phyloP scores from a whole-genome alignment of 2,329 filamentous ascomycete genomes.

The Arthroderma uncinatum region DNA sequence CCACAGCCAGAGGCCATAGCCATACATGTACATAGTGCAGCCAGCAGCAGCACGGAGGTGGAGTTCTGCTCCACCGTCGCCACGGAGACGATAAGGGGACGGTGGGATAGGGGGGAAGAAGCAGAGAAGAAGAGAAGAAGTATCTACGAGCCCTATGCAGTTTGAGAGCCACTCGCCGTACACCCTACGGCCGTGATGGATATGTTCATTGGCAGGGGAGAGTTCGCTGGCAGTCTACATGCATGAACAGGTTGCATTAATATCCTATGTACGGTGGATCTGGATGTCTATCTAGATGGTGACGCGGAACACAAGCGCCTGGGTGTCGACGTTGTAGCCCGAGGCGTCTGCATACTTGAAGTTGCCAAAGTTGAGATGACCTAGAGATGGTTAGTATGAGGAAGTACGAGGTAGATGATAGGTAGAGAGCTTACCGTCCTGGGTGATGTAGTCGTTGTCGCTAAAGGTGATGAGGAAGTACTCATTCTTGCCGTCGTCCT shows the following conservation, averaged over 20 bases:
- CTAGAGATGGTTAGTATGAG: constrained; percentile 23
- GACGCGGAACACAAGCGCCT: constrained; percentile 48
- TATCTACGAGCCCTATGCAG: not conserved
- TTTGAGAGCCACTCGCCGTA: not conserved
- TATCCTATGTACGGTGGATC: not conserved
- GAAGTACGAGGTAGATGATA: not conserved
- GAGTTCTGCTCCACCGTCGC: no score
- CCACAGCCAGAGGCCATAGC: not conserved
- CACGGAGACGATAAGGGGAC: no score
- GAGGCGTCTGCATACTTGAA: constrained; percentile 46
- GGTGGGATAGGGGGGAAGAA: no score
- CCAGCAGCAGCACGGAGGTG: no score
- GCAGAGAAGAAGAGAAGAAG: not conserved
- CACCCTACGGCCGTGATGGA: not conserved
- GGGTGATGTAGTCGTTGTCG: constrained; percentile 67
- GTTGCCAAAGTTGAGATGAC: constrained; percentile 47
- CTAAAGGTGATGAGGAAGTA: constrained; percentile 58
- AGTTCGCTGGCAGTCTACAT: no score
- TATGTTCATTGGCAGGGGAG: no score
- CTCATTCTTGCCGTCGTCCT: constrained; percentile 39
- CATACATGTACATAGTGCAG: no score
- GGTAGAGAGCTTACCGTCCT: constrained; percentile 42
- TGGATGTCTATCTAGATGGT: constrained; percentile 8
- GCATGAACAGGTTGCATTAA: no score
- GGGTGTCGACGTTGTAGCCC: constrained; percentile 50